phyloP scores from a whole-genome alignment of 345 rosid genomes.

The Eucalyptus cloeziana region DNA sequence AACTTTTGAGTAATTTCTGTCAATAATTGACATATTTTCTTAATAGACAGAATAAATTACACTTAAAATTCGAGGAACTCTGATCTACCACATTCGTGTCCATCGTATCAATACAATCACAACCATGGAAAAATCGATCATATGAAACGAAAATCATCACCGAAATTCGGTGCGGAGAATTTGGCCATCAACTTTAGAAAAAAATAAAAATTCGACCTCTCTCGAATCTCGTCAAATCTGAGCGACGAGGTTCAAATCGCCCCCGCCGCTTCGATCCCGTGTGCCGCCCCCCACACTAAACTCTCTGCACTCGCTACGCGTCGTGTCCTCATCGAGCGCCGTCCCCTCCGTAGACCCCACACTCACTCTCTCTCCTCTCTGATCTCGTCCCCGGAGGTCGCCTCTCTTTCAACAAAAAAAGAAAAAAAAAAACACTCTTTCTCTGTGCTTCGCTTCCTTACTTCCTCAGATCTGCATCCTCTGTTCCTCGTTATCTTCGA shows the following conservation, averaged over 20 bases:
- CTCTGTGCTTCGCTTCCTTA: background rate
- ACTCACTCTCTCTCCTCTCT: background rate
- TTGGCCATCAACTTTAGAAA: background rate
- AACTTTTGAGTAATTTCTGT: background rate
- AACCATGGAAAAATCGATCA: background rate
- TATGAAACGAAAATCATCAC: background rate
- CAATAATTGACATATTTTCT: rapidly evolving
- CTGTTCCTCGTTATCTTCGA: background rate
- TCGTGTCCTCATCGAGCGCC: background rate
- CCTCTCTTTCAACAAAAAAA: background rate
- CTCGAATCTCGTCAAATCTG: background rate
- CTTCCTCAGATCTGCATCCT: background rate
- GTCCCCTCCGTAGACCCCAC: background rate
- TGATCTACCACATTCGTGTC: rapidly evolving
- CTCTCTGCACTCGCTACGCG: background rate
- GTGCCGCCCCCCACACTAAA: background rate
- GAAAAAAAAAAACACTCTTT: background rate
- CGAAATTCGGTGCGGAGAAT: background rate
- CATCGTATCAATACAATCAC: background rate
- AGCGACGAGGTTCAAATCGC: background rate
- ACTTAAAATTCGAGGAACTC: background rate
- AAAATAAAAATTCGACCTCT: too few species aligned
- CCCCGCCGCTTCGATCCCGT: background rate
- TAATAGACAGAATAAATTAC: rapidly evolving
- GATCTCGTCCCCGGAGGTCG: background rate